A percentile compares a stretch with the other conserved stretches of the same genome.
Conservation (phyloP, 768 basidiomycete genomes). For the Mycena pura region DNA sequence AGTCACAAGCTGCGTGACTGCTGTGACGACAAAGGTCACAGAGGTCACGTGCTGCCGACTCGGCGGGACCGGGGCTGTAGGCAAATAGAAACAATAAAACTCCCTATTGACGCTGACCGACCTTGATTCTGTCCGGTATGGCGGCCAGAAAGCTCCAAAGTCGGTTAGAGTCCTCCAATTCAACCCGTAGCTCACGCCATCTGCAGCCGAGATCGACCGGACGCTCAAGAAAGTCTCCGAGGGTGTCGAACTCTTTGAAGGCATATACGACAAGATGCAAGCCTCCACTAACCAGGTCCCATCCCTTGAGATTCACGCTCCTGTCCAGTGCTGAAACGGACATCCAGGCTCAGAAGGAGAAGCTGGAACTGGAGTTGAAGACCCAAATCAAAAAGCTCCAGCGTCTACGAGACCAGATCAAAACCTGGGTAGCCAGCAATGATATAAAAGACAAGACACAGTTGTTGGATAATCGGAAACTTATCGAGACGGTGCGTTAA, state of each 20-base stretch:
- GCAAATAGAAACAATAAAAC: conserved; percentile 11
- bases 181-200: not conserved
- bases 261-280: conserved; percentile 98
- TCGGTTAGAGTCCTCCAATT: conserved; percentile 37
- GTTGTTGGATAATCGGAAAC: conserved; percentile 89
- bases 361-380: conserved; percentile 93
- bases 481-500: conserved; percentile 92
- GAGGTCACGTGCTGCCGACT: too few relatives aligned
- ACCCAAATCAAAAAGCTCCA: conserved; percentile 98
- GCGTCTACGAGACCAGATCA: conserved; percentile 84
- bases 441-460: conserved; percentile 99
- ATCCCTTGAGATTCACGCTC: not conserved
- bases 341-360: conserved; percentile 91
- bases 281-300: conserved; percentile 81
- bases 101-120: conserved; percentile 13
- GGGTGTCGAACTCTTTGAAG: conserved; percentile 94
- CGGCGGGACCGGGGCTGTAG: not conserved
- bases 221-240: conserved; percentile 97
- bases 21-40: too few relatives aligned
- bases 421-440: conserved; percentile 95
- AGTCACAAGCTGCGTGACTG: too few relatives aligned
- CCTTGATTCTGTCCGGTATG: conserved; percentile 56
- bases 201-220: conserved; percentile 94
- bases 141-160: conserved; percentile 92
- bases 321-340: not conserved